Evolutionary conservation across 2,329 filamentous ascomycete genomes (phyloP).

Genomic region (Microascus cirrosus): DNA sequence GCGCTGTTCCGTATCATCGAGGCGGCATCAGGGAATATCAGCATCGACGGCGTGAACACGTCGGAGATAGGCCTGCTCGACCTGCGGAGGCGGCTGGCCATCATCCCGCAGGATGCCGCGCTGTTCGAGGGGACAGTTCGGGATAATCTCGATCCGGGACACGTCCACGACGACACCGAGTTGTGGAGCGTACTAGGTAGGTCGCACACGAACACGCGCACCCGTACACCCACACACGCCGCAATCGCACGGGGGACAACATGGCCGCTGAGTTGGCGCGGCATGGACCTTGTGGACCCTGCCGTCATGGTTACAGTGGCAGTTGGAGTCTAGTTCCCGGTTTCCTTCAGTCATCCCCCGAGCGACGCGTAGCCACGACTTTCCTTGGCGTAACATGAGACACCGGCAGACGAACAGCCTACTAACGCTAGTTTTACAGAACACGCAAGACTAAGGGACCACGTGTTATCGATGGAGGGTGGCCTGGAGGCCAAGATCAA

Average conservation of each 20-base stretch:
- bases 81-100: constrained; percentile 77
- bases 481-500: constrained; percentile 82
- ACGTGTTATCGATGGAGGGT: constrained; percentile 76
- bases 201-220: constrained; percentile 19
- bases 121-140: constrained; percentile 88
- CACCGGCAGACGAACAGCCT: background rate
- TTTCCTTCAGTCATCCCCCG: background rate
- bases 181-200: constrained; percentile 89
- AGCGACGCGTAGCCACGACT: background rate
- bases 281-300: background rate
- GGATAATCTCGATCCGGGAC: constrained; percentile 90
- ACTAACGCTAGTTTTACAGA: constrained; percentile 35
- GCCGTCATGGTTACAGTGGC: background rate
- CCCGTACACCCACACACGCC: background rate
- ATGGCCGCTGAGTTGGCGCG: background rate
- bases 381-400: background rate
- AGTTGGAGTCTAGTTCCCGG: background rate
- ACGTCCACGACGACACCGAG: constrained; percentile 93
- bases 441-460: constrained; percentile 86
- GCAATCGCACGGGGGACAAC: background rate
- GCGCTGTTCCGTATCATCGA: constrained; percentile 95
- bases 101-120: constrained; percentile 95
- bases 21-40: constrained; percentile 68
- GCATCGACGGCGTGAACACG: constrained; percentile 82
- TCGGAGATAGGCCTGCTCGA: constrained; percentile 84